A percentile compares a stretch with the other conserved stretches of the same genome.
phyloP scores from a whole-genome alignment of 1,284 basidiomycete genomes.

The Blastosporella zonata region DNA sequence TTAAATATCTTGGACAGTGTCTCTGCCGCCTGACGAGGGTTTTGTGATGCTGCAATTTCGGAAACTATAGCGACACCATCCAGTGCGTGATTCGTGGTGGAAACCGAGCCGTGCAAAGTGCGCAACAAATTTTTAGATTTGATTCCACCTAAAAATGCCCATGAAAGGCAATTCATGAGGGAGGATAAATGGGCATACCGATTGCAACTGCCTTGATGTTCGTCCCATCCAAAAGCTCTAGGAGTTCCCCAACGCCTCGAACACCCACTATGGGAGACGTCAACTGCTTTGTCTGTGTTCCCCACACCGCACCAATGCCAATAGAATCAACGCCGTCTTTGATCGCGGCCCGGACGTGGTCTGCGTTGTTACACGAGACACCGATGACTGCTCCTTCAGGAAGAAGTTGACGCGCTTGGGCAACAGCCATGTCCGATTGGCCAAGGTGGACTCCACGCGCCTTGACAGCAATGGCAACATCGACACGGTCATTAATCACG shows the following conservation, averaged over 20 bases:
- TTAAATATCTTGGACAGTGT: slow-evolving; percentile 43
- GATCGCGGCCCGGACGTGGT: slow-evolving; percentile 59
- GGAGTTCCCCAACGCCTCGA: slow-evolving; percentile 62
- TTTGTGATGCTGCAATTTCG: slow-evolving; percentile 72
- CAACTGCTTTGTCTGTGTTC: slow-evolving; percentile 72
- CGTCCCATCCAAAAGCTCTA: slow-evolving; percentile 63
- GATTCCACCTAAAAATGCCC: slow-evolving; percentile 66
- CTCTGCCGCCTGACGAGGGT: slow-evolving; percentile 60
- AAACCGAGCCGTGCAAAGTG: slow-evolving; percentile 69
- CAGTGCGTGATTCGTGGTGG: slow-evolving; percentile 51
- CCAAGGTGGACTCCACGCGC: slow-evolving; percentile 88
- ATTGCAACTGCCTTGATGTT: slow-evolving; percentile 76
- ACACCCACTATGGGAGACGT: slow-evolving; percentile 59
- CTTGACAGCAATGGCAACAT: slow-evolving; percentile 77
- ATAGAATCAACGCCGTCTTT: slow-evolving; percentile 77
- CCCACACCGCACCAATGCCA: slow-evolving; percentile 82
- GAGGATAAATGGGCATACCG: slow-evolving; percentile 44
- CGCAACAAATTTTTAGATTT: slow-evolving; percentile 73
- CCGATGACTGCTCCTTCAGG: slow-evolving; percentile 78
- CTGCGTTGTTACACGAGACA: slow-evolving; percentile 72
- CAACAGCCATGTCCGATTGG: slow-evolving; percentile 84
- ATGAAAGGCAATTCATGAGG: background rate
- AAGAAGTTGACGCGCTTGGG: slow-evolving; percentile 67
- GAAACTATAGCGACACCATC: slow-evolving; percentile 91
- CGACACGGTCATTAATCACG: slow-evolving; percentile 90